Evolutionary conservation across 2,329 filamentous ascomycete species (phyloP).

Genomic region (Trichophyton equinum): DNA sequence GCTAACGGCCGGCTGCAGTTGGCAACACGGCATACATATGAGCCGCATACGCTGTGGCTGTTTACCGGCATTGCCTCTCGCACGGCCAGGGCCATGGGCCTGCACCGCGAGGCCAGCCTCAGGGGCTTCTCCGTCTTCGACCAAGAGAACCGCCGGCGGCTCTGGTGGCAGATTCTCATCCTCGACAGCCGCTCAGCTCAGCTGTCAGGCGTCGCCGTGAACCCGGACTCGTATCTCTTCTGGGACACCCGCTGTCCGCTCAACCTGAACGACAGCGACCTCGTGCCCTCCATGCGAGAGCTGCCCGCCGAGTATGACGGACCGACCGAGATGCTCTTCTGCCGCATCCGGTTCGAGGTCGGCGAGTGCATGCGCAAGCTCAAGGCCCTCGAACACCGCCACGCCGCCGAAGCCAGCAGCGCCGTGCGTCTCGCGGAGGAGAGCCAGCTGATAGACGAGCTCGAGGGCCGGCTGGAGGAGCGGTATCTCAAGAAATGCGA

Average conservation of each 20-base stretch:
- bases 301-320: slow-evolving; percentile 32
- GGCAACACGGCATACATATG: slow-evolving; percentile 13
- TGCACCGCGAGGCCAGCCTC: slow-evolving; percentile 20
- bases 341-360: slow-evolving; percentile 34
- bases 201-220: slow-evolving; percentile 26
- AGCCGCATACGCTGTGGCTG: slow-evolving; percentile 17
- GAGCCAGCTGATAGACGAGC: slow-evolving; percentile 16
- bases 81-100: slow-evolving; percentile 28
- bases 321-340: slow-evolving; percentile 37
- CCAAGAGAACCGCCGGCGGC: slow-evolving; percentile 31
- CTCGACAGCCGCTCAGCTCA: slow-evolving; percentile 31
- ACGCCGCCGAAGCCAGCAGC: not conserved
- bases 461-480: slow-evolving; percentile 21
- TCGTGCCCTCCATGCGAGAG: slow-evolving; percentile 31
- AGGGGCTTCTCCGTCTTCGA: slow-evolving; percentile 27
- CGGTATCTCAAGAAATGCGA: slow-evolving; percentile 26
- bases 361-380: slow-evolving; percentile 18
- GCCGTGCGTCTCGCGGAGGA: slow-evolving; percentile 6
- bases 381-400: slow-evolving; percentile 15
- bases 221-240: slow-evolving; percentile 19
- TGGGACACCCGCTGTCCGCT: slow-evolving; percentile 27
- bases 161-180: slow-evolving; percentile 30
- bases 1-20: slow-evolving; percentile 11
- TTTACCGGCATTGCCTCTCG: not conserved
- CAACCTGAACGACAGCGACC: slow-evolving; percentile 34